Percentiles rank a stretch among this genome's conserved stretches.
These are phyloP conservation scores for Umbilicus rupestris DNA, from an alignment of 164 flowering plant genomes.

Conservation along the genomic window DNA sequence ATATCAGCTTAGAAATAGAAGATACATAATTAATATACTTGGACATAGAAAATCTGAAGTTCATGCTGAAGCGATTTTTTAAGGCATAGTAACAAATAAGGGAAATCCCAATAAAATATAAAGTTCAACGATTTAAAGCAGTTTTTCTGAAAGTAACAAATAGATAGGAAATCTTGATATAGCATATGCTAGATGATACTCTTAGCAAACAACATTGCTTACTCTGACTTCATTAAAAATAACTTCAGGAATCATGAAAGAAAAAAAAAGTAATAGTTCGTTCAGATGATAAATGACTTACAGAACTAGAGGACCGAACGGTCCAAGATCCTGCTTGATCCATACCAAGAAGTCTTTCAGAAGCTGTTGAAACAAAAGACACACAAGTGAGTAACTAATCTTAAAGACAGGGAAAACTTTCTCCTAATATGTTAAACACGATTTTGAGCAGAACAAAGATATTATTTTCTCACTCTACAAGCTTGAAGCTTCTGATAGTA, in stretches of 20 bases:
- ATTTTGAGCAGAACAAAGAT: too few relatives aligned
- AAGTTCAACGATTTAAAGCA: background rate
- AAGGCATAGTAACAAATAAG: background rate
- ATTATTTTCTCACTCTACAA: too few relatives aligned
- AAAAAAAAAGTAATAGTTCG: background rate
- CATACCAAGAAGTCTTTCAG: slow-evolving; percentile 32
- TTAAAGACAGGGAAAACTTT: too few relatives aligned
- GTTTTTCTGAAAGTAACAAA: background rate
- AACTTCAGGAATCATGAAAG: background rate
- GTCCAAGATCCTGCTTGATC: slow-evolving; percentile 34
- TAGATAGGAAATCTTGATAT: too few relatives aligned
- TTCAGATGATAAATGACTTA: slow-evolving; percentile 16
- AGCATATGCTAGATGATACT: too few relatives aligned
- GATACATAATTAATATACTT: background rate
- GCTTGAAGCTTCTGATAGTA: background rate
- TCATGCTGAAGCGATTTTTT: background rate
- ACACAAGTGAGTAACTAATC: background rate
- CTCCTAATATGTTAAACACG: too few relatives aligned
- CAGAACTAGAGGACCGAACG: slow-evolving; percentile 37
- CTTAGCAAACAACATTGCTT: too few relatives aligned
- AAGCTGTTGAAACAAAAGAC: slow-evolving; percentile 16
- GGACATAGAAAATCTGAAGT: background rate
- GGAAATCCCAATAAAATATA: background rate
- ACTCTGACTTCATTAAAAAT: background rate
- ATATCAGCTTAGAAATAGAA: background rate